These are phyloP conservation scores for Whalleya microplaca DNA, from an alignment of 2,329 filamentous ascomycete genomes.

Conservation along the genomic window DNA sequence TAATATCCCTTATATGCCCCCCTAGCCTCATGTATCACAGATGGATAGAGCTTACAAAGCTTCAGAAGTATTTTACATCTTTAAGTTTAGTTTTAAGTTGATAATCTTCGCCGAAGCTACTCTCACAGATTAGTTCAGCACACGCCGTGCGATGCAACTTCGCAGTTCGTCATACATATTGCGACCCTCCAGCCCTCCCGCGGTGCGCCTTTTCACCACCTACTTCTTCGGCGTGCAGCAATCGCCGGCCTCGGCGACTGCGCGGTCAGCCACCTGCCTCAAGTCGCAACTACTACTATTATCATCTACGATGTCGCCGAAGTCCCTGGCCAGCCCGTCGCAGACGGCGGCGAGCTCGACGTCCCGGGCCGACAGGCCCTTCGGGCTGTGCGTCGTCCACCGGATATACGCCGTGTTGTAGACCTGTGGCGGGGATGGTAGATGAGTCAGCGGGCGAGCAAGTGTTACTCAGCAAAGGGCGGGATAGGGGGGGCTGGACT, in stretches of 20 bases:
- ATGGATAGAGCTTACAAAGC: not conserved
- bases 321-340: constrained; percentile 59
- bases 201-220: constrained; percentile 7
- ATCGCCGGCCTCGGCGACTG: constrained; percentile 50
- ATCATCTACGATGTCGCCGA: constrained; percentile 55
- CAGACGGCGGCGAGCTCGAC: constrained; percentile 64
- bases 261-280: constrained; percentile 51
- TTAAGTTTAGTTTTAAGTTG: not conserved
- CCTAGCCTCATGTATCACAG: too few relatives aligned
- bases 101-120: not conserved
- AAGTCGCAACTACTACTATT: constrained; percentile 36
- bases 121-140: not conserved
- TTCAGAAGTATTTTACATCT: not conserved
- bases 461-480: not conserved
- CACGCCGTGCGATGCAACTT: not conserved
- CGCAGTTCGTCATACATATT: not conserved
- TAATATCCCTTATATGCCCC: too few relatives aligned
- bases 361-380: constrained; percentile 68
- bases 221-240: constrained; percentile 53
- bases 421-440: constrained; percentile 48
- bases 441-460: constrained; percentile 15
- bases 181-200: constrained; percentile 13
- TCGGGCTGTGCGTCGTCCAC: constrained; percentile 73
- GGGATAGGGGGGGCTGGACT: not conserved
- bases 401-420: constrained; percentile 73